Base-by-base conservation (phyloP, 2,329 filamentous ascomycete genomes). In the Aspergillus candidus region DNA sequence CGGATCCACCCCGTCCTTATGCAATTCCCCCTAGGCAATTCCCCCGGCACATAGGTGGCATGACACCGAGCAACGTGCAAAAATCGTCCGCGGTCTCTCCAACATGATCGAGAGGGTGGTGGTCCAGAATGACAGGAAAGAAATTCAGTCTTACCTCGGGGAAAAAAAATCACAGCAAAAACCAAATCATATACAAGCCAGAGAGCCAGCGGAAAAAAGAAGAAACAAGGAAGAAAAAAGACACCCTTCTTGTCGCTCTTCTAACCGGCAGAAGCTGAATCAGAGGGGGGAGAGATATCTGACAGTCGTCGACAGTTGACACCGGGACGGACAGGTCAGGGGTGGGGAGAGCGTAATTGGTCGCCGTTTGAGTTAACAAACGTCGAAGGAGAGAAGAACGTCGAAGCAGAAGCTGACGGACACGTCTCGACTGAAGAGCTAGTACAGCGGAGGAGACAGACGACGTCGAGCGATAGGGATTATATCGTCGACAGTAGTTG, bases 321-420 rank as follows among this genome's bases (percentile, higher is more conserved):
- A 57, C 55, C 59, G 58, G 58, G 63, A 47, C 46, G 52, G 59
- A 44, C 42, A 59, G 56, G 53, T 51, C 44, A 40, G 40, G 49
- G 53, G 52, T 51, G 37, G 49, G 47, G 41, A 45, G 52, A 44
- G 43, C 38, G 22, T 27, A 27, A 27, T 27, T 27, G 22, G 46
- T 62, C 59, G 60, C 55, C 62, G 62, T 65, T 65, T 63, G 57
- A 66, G 60, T 53, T 63, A 63, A 65, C 62, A 65, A 65, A 65
- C 63, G 64, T 63, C 63, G 61, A 63, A 48, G 46, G 50, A 44
- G 49, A 15, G 53, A 51, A 53, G 51, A 52, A 55, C 53, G 61
- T 66, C 63, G 56, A 62, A 59, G 54, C 52, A 58, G 55, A 53
- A 59, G 59, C 60, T 60, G 61, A 59, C 56, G 55, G 61, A 64